A percentile compares a stretch with the other conserved stretches of the same genome.
Conservation (phyloP, 1,284 basidiomycete genomes). For the Golubevia pallescens region DNA sequence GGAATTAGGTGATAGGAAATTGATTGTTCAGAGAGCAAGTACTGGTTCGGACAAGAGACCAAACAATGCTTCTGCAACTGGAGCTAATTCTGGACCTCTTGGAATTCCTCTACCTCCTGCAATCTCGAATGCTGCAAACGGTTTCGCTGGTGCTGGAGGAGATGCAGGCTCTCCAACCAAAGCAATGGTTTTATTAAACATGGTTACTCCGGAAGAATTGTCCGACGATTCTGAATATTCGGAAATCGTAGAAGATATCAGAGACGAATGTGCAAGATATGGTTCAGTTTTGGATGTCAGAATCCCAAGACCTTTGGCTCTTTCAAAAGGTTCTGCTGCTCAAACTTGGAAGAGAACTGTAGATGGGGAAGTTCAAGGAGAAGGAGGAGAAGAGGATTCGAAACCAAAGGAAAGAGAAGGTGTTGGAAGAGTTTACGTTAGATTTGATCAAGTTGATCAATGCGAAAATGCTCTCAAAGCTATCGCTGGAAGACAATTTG, state of each 20-base stretch:
- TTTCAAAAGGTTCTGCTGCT: constrained; percentile 47
- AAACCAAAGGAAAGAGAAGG: constrained; percentile 83
- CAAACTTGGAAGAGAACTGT: constrained; percentile 37
- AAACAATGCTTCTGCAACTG: constrained; percentile 5
- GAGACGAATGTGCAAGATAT: constrained; percentile 58
- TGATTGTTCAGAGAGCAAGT: constrained; percentile 56
- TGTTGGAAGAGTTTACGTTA: constrained; percentile 91
- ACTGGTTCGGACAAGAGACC: constrained; percentile 15
- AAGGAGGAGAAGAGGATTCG: constrained; percentile 65
- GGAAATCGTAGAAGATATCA: constrained; percentile 61
- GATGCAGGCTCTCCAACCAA: constrained; percentile 40
- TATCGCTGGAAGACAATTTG: constrained; percentile 88
- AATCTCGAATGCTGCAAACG: neutral
- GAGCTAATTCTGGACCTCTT: constrained; percentile 7
- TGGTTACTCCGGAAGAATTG: constrained; percentile 62
- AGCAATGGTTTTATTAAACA: constrained; percentile 63
- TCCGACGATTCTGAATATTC: constrained; percentile 57
- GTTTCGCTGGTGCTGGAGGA: neutral
- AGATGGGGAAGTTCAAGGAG: constrained; percentile 70
- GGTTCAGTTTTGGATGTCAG: constrained; percentile 51
- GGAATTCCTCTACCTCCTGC: constrained; percentile 2
- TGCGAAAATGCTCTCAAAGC: constrained; percentile 78
- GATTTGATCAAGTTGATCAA: constrained; percentile 72
- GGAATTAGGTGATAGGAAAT: constrained; percentile 54
- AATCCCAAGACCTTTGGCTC: constrained; percentile 46